Evolutionary conservation across 768 basidiomycete genomes (phyloP), one percentile per base, ranked within the genome.

Genomic region (Tulasnella sp.): DNA sequence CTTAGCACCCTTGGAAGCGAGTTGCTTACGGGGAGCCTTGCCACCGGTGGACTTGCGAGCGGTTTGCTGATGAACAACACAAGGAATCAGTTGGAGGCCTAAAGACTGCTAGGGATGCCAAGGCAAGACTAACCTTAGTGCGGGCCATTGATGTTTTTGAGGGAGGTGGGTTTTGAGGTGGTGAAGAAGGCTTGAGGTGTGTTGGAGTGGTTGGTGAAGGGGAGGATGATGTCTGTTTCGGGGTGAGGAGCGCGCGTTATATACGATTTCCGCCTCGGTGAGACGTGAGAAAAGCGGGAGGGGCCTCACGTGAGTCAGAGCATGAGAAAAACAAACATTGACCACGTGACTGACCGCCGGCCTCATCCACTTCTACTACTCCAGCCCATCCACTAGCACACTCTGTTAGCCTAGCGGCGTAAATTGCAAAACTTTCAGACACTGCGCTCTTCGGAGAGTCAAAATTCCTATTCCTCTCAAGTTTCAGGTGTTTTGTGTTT

Each of bases 41-140:
- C 82, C 82, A 81, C 87, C 87, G 83, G 87, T 87, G 77, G 87
- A 87, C 83, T 87, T 87, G 81, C 87, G 37, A 75, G 24, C 97
- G 86, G 96, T 98, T 96, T 98, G 97, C 96, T 96, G 72, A 74
- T 24, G 60, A 69, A 84, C 74, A 81, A 20, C 24, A 74, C 28
- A 79, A 75, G 78, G 44, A 24, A 46, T 85, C 81, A 77, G 77
- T 78, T 80, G 81, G 82, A 72, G 81, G 79, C 73, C 79, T 77
- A 73, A 11, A n/a, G 79, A 76, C 46, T 34, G 44, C 37, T 41
- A 72, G 44, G n/a, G 37, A 73, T 7, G 82, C 24, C 46, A 11
- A 46, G 16, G 3, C 40, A 76, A 24, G 42, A 58, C 73, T 75
- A 82, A 93, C 94, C 92, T 96, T 96, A 86, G 95, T 96, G 85